Evolutionary conservation across 2,329 filamentous ascomycete species (phyloP).

Genomic region (Annulohypoxylon truncatum): DNA sequence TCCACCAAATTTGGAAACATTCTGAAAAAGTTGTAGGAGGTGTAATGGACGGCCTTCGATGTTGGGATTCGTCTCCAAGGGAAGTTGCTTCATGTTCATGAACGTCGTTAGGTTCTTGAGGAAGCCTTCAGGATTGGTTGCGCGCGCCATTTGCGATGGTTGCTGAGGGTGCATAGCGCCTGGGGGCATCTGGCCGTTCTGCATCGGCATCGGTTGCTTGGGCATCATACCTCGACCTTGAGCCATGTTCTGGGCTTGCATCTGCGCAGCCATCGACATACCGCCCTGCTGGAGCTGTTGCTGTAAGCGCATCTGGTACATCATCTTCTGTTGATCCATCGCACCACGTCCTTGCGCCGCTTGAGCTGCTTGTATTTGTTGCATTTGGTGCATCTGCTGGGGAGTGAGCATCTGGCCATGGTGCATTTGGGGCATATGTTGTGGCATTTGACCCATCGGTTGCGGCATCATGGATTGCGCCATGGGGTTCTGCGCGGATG

Average conservation of each 20-base stretch:
- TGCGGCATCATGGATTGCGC: slow-evolving; percentile 66
- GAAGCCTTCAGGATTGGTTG: slow-evolving; percentile 73
- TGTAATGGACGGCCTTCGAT: slow-evolving; percentile 80
- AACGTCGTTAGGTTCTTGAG: slow-evolving; percentile 81
- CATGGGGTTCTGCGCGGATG: slow-evolving; percentile 66
- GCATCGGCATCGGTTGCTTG: slow-evolving; percentile 63
- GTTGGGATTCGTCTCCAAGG: slow-evolving; percentile 78
- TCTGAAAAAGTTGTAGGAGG: slow-evolving; percentile 80
- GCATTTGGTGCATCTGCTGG: slow-evolving; percentile 61
- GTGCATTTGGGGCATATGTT: slow-evolving; percentile 51
- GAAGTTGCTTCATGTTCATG: slow-evolving; percentile 78
- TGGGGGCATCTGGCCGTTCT: slow-evolving; percentile 68
- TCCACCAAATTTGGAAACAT: slow-evolving; percentile 80
- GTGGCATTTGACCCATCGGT: slow-evolving; percentile 58
- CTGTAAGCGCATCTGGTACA: slow-evolving; percentile 87
- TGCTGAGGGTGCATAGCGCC: slow-evolving; percentile 61
- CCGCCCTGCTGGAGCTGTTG: slow-evolving; percentile 75
- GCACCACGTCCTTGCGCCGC: slow-evolving; percentile 63
- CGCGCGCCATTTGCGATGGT: slow-evolving; percentile 54
- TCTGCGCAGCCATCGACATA: slow-evolving; percentile 62
- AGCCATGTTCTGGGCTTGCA: slow-evolving; percentile 59
- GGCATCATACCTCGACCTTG: slow-evolving; percentile 64
- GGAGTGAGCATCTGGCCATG: slow-evolving; percentile 53
- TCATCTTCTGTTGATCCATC: slow-evolving; percentile 77
- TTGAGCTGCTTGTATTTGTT: slow-evolving; percentile 57